Evolutionary conservation across 1,284 basidiomycete species (phyloP), one percentile per base, ranked within the genome.

Genomic region (Boletus semigastroideus): DNA sequence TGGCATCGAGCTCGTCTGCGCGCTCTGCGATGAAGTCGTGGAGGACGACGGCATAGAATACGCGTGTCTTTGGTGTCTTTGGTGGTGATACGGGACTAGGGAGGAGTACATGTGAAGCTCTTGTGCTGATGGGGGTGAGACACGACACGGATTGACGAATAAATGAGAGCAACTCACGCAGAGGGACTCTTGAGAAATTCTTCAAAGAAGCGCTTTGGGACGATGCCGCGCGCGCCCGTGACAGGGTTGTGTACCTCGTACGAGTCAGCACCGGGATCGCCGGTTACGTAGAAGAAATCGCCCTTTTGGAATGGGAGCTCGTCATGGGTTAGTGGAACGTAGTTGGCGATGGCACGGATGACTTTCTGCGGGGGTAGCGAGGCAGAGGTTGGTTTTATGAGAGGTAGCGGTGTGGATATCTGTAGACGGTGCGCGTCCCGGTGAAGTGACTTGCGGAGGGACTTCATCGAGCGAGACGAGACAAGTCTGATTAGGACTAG

Each of bases 201-300:
- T 66, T 97, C 94, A 62, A 97, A 98, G 74, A 89, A 78, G 46
- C 76, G 67, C 60, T 84, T 85, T 33, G 94, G 94, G 1, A 99
- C 97, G 36, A 95, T 79, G 6, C 97, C 97, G 53, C 97, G 82
- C 5, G 94, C 88, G 39, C 92, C 92, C 12, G 90, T 88, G 62
- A 95, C 80, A 16, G 97, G 96, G 68, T 99, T 95, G 66, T 94
- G 84, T 5, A 90, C 93, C 68, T 94, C 89, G 64, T 90, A 95
- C 83, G 85, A 94, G 36, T 76, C 67, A 41, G 74, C 68, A 45
- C 83, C 76, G 16, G 80, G 75, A 61, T 96, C 92, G 57, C 84
- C 83, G 33, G 92, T 78, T 53, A 99, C 95, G 73, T 98, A 92
- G 77, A 98, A 98, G 74, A 98, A 98, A 75, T 99, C 97, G 56